Evolutionary conservation across 2,329 filamentous ascomycete genomes (phyloP).

Genomic region (Cladosporium halotolerans): DNA sequence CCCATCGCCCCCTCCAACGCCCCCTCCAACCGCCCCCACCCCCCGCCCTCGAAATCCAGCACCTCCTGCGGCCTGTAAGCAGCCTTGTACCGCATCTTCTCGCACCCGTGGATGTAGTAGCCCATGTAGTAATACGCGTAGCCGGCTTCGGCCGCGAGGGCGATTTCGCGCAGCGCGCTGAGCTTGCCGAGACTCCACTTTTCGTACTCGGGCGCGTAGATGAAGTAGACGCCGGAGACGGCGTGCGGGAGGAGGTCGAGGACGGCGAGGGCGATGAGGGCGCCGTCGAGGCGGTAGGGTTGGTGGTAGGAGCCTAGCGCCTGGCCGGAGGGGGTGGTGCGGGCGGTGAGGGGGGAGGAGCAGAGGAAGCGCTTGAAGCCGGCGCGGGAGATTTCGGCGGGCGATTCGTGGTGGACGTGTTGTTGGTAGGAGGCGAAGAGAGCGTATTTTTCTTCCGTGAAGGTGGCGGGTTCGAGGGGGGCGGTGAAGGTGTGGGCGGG

Average conservation of each 20-base stretch:
- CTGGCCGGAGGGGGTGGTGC: constrained; percentile 43
- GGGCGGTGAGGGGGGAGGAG: constrained; percentile 55
- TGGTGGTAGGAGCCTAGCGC: constrained; percentile 71
- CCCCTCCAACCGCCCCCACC: constrained; percentile 29
- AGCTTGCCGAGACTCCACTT: constrained; percentile 67
- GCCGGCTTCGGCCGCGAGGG: constrained; percentile 60
- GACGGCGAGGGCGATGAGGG: constrained; percentile 68
- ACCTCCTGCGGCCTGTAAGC: constrained; percentile 70
- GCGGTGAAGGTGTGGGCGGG: constrained; percentile 62
- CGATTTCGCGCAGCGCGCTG: constrained; percentile 66
- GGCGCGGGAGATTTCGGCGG: constrained; percentile 50
- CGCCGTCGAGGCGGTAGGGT: constrained; percentile 71
- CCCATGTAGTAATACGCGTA: constrained; percentile 79
- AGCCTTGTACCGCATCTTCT: constrained; percentile 81
- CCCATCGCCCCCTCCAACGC: constrained; percentile 41
- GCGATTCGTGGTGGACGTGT: constrained; percentile 62
- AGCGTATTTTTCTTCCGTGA: constrained; percentile 67
- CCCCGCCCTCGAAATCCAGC: constrained; percentile 53
- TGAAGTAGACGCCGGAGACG: constrained; percentile 76
- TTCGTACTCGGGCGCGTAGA: constrained; percentile 71
- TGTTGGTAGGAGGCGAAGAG: constrained; percentile 72
- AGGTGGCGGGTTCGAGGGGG: constrained; percentile 62
- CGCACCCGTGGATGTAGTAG: constrained; percentile 74
- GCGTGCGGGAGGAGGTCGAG: constrained; percentile 70
- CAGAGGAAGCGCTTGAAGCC: constrained; percentile 72